A percentile compares a stretch with the other conserved stretches of the same genome.
Conservation (phyloP, 176 grass and related monocot genomes). For the Lolium perenne region DNA sequence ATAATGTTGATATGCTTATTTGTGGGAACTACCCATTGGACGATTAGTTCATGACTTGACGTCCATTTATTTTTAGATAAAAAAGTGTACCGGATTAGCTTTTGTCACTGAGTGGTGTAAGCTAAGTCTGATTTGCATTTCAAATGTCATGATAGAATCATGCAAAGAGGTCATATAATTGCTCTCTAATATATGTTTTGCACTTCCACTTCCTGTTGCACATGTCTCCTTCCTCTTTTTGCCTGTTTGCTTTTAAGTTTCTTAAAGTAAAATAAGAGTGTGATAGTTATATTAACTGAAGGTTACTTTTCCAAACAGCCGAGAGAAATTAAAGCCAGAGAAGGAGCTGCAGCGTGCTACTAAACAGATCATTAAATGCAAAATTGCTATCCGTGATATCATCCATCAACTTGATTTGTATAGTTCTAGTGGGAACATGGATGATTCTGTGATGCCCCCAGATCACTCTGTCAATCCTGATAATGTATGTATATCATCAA, state of each 20-base stretch:
- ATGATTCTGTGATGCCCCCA: slow-evolving; percentile 50
- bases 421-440: slow-evolving; percentile 62
- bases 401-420: slow-evolving; percentile 71
- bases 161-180: slow-evolving; percentile 22
- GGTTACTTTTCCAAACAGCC: slow-evolving; percentile 57
- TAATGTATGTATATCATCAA: slow-evolving; percentile 60
- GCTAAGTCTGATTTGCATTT: background rate
- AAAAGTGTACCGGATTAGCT: background rate
- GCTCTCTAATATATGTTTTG: slow-evolving; percentile 9
- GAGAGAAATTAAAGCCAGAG: slow-evolving; percentile 94
- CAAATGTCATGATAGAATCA: background rate
- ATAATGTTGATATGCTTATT: slow-evolving; percentile 7
- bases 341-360: slow-evolving; percentile 94
- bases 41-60: background rate
- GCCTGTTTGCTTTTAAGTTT: slow-evolving; percentile 9
- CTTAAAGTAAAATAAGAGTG: slow-evolving; percentile 30
- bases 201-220: background rate
- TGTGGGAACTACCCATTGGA: slow-evolving; percentile 29
- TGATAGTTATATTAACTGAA: slow-evolving; percentile 45
- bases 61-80: slow-evolving; percentile 21
- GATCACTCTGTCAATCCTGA: slow-evolving; percentile 53
- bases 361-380: slow-evolving; percentile 91
- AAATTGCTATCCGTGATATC: slow-evolving; percentile 90
- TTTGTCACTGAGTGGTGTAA: slow-evolving; percentile 20
- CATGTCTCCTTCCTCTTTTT: slow-evolving; percentile 26